Evolutionary conservation across 352 stramenopile species (phyloP), one percentile per base, ranked within the genome.

Genomic region (Aphanomyces stellatus): DNA sequence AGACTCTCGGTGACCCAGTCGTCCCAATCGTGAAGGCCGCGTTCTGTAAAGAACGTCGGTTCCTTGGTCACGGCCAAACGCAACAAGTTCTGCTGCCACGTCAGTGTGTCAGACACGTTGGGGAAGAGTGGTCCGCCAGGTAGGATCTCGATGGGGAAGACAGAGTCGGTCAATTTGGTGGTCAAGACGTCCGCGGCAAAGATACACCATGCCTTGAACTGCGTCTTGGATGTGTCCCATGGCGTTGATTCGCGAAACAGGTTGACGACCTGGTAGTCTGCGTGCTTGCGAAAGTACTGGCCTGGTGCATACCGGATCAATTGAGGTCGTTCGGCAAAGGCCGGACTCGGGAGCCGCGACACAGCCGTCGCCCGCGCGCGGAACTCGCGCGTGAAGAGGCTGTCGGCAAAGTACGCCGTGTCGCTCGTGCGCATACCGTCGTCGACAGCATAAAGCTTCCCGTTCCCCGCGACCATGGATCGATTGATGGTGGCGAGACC

Each of bases 241-340:
- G n/a, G n/a, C n/a, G n/a, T n/a, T n/a, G n/a, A n/a, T n/a, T n/a
- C n/a, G n/a, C n/a, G n/a, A n/a, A n/a, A n/a, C n/a, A n/a, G n/a
- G 65, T 87, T 88, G 24, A 76, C 86, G 33, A 84, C 72, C 63
- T 89, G 89, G 65, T 88, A 88, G 62, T 91, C 82, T 60, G 88
- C 74, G 57, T 89, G 82, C 63, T 87, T 81, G 40, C 82, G 82
- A 55, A 87, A 91, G 62, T 88, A 88, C 69, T 89, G 80, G 2
- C 79, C 82, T 0, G 71, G 76, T 65, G 87, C 71, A 62, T 91
- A 91, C 3, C 80, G 74, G 62, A 91, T 80, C 24, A 89, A 77
- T 43, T 91, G 82, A 66, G 89, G 37, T 11, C 74, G 74, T 71
- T 89, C 82, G 4, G 68, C 69, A 59, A 80, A 86, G 25, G 74